These are phyloP conservation scores for Coniochaeta sp. DNA, from an alignment of 2,329 filamentous ascomycete species.

Conservation along the genomic window DNA sequence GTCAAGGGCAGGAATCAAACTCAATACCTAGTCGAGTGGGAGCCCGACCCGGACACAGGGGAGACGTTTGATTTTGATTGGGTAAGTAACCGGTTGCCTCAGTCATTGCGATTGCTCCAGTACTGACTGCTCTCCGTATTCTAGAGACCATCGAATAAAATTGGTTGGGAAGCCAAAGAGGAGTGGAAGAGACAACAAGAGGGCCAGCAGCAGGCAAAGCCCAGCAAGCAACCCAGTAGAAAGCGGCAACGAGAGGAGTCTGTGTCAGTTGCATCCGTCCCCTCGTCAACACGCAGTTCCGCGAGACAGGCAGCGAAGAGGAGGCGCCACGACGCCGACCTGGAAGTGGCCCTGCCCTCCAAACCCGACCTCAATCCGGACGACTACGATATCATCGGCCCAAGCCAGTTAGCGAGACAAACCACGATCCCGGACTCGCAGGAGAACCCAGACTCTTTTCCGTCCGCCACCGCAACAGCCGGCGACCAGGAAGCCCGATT, in stretches of 20 bases:
- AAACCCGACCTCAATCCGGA: background rate
- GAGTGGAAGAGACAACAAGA: background rate
- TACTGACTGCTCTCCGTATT: background rate
- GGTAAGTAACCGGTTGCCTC: background rate
- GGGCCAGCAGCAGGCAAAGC: background rate
- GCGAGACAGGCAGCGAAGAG: no score
- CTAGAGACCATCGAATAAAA: background rate
- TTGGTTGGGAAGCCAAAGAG: background rate
- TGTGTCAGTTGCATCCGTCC: background rate
- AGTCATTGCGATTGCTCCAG: background rate
- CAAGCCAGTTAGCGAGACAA: background rate
- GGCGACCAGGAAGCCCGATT: background rate
- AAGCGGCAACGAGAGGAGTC: background rate
- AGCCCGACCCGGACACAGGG: background rate
- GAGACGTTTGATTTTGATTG: background rate
- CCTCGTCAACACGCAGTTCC: no score
- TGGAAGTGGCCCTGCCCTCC: background rate
- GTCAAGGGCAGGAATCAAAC: background rate
- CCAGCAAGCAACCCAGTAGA: no score
- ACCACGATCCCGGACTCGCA: conserved; percentile 1
- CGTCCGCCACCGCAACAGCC: background rate
- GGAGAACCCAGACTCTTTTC: background rate
- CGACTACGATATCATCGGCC: background rate
- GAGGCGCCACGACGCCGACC: background rate
- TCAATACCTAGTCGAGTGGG: background rate